Evolutionary conservation across 768 basidiomycete genomes (phyloP).

Genomic region (Lentinula lateritia): DNA sequence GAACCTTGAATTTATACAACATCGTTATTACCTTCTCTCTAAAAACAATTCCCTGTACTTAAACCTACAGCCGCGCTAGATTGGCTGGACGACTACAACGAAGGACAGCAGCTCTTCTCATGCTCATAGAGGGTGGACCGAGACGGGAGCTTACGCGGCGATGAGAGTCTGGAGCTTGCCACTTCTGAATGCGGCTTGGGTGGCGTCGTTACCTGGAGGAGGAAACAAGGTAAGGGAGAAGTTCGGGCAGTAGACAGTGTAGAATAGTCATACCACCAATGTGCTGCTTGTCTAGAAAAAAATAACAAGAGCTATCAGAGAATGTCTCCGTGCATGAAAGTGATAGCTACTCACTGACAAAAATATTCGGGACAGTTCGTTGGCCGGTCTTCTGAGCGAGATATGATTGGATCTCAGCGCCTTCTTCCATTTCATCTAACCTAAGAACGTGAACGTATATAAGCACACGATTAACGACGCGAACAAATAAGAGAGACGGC

Average conservation of each 20-base stretch:
- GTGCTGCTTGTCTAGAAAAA: constrained; percentile 39
- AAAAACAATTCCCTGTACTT: no score
- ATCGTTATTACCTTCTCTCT: no score
- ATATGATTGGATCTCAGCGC: constrained; percentile 59
- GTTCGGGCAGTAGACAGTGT: not conserved
- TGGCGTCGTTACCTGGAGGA: constrained; percentile 34
- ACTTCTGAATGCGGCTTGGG: constrained; percentile 21
- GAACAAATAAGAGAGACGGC: not conserved
- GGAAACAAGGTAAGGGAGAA: not conserved
- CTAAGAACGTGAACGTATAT: constrained; percentile 23
- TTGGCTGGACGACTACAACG: no score
- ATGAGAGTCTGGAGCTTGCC: constrained; percentile 25
- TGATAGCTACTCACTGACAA: constrained; percentile 50
- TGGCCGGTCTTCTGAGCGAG: constrained; percentile 59
- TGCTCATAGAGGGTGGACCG: no score
- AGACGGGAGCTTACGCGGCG: constrained; percentile 17
- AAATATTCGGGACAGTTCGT: constrained; percentile 72
- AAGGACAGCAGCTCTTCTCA: no score
- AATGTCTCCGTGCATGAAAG: not conserved
- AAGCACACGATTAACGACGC: not conserved
- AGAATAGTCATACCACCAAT: constrained; percentile 40
- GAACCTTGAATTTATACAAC: no score
- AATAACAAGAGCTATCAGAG: not conserved
- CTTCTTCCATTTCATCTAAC: constrained; percentile 56
- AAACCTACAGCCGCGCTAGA: no score